Base-by-base conservation (phyloP, 179 eudicot species). In the Beta lomatogona region DNA sequence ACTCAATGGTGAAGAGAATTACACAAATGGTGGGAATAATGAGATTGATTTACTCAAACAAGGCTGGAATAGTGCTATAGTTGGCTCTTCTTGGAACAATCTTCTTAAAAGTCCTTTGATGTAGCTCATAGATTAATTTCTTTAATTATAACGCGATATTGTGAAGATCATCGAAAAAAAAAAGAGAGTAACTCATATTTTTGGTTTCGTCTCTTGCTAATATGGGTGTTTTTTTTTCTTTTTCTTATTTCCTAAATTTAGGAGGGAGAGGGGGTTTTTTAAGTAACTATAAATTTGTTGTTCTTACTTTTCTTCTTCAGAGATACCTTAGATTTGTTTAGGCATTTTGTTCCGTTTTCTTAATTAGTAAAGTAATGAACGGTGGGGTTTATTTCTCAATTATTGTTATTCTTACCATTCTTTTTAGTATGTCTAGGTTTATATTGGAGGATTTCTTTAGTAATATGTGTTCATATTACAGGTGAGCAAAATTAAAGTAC, bases 41-140 rank as follows among this genome's bases (percentile, higher is more conserved):
- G 84, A 83, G 53, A 55, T 69, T 72, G 85, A 82, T 75, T 36
- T 86, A 46, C 82, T 83, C 31, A 86, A 83, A 84, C 85, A 82
- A 60, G 86, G 83, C 59, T 88, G 89, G 88, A 83, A 85, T 71
- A 78, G 31, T 81, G 89, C 90, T 25, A 59, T 83, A 13, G 63
- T 77, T 77, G 86, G 83, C 12, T 81, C 89, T 16, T 52, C 88
- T 76, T 86, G 88, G 91, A 89, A 86, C 79, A 87, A 87, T 59
- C 88, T 90, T 57, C 77, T 90, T 69, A 88, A 90, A 67, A 88
- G 89, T 85, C 92, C 92, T 66, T 82, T 90, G 70, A 86, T 90
- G 89, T 88, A 88, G 87, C 10, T 21, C 12, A 25, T 50, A 11
- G 41, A 60, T 79, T 45, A n/a, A 41, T n/a, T 12, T 59, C 46